These are phyloP conservation scores for Trypanosoma congolense DNA, from an alignment of 208 protist species.

Conservation along the genomic window DNA sequence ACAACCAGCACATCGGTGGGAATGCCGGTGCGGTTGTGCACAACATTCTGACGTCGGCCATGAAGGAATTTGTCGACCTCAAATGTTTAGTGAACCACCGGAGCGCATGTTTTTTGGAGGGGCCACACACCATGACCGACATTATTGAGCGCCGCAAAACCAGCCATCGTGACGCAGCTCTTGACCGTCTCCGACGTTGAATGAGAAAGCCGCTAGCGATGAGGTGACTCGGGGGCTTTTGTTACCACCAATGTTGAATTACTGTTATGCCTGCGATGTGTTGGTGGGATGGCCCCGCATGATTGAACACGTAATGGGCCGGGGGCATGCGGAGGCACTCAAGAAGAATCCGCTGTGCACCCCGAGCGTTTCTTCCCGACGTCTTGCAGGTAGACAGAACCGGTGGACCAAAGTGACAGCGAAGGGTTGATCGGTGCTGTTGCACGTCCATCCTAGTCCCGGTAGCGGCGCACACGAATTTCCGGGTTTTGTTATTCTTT, in stretches of 20 bases:
- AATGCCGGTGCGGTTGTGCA: constrained; percentile 12
- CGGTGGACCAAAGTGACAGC: neutral
- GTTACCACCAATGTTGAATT: constrained; percentile 71
- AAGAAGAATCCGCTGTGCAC: constrained; percentile 26
- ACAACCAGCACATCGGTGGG: constrained; percentile 26
- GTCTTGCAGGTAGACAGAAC: neutral
- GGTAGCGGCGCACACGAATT: no score
- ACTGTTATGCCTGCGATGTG: constrained; percentile 76
- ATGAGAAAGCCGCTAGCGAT: constrained; percentile 23
- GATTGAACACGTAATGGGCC: constrained; percentile 65
- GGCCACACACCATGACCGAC: constrained; percentile 24
- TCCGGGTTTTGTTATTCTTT: no score
- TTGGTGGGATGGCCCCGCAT: constrained; percentile 70
- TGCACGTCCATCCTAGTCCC: neutral
- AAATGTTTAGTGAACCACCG: constrained; percentile 65
- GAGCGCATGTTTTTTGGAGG: constrained; percentile 36
- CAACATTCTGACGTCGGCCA: constrained; percentile 22
- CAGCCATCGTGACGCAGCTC: constrained; percentile 26
- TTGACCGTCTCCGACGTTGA: constrained; percentile 24
- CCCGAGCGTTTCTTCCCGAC: constrained; percentile 28
- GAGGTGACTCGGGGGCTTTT: constrained; percentile 24
- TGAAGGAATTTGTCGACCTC: constrained; percentile 78
- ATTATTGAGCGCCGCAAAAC: constrained; percentile 38
- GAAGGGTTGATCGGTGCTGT: neutral
- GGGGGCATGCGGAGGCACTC: constrained; percentile 33